A percentile compares a stretch with the other conserved stretches of the same genome.
These are phyloP conservation scores for Lipomyces chichibuensis DNA, from an alignment of 805 yeast genomes.

Conservation along the genomic window DNA sequence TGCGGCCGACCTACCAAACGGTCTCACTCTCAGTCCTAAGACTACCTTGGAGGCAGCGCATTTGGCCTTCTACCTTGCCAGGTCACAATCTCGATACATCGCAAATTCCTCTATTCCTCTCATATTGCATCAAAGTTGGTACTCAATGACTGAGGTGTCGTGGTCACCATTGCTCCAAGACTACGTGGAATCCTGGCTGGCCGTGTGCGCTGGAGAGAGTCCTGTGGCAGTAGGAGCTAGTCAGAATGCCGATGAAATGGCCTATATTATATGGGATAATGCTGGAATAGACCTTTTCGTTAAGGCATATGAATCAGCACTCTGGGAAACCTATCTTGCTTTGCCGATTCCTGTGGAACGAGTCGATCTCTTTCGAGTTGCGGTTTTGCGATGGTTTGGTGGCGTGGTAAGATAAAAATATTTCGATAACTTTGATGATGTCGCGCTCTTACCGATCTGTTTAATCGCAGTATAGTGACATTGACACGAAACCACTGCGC, in stretches of 20 bases:
- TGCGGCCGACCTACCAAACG: neutral
- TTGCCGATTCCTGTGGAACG: constrained; percentile 9
- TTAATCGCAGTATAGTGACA: constrained; percentile 7
- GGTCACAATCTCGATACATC: constrained; percentile 7
- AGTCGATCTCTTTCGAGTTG: constrained; percentile 7
- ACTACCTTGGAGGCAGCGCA: constrained; percentile 5
- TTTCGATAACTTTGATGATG: neutral
- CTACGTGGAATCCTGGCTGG: constrained; percentile 8
- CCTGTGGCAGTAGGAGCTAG: too few relatives aligned
- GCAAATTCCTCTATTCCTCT: constrained; percentile 4
- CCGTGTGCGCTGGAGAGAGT: constrained; percentile 1
- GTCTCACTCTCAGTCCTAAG: neutral
- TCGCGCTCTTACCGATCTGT: neutral
- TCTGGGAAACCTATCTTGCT: constrained; percentile 4
- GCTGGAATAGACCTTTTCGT: neutral
- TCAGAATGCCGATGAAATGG: constrained; percentile 3
- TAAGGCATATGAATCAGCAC: neutral
- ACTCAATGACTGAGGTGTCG: neutral
- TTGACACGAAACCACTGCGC: constrained; percentile 10
- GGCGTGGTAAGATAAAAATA: neutral
- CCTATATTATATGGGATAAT: constrained; percentile 8
- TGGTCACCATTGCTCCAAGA: neutral
- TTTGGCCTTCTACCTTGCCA: constrained; percentile 8
- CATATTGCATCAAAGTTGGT: constrained; percentile 8
- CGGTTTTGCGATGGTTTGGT: constrained; percentile 10